Base-by-base conservation (phyloP, 192 early-diverging fungal genomes). In the Neocallimastix lanati region DNA sequence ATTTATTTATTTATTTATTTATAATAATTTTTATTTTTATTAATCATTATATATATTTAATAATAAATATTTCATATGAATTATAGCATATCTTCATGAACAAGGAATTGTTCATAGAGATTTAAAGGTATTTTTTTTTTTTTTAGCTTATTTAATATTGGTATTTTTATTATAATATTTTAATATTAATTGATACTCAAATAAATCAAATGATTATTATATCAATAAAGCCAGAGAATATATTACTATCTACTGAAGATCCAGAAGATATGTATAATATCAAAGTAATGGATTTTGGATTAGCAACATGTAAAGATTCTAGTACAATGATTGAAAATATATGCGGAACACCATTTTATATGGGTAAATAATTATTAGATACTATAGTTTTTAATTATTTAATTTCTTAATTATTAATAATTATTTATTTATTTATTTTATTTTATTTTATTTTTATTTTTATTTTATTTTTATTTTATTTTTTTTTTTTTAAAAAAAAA, bases 251-350 rank as follows among this genome's bases (percentile, higher is more conserved):
- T 5, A 77, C 78, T 16, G 28, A 77, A n/a, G 80, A 83, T 67
- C 85, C 86, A 16, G n/a, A 33, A 15, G 86, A 87, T 76, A 76
- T 77, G 12, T 84, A 79, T 78, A 86, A 87, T 79, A 86, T 87
- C 58, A 87, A 87, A 81, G 82, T 87, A 4, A 85, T 84, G 14
- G 86, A 87, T 81, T 87, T 87, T 76, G 86, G 86, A 6, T 79
- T 87, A 76, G 86, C 85, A n/a, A 85, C 85, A 28, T 87, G 83
- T 67, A 82, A 81, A 28, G 83, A 83, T 81, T 79, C 80, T 5
- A 37, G 80, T 21, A 81, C 67, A 13, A 28, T 81, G 28, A 81
- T 82, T 18, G 86, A 87, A 33, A 87, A 85, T 58, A 81, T 84
- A 27, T 81, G 80, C 16, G 86, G 86, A n/a, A 86, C 86, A 33